A percentile compares a stretch with the other conserved stretches of the same genome.
These are phyloP conservation scores for Rhizoclosmatium globosum DNA, from an alignment of 192 early-diverging fungal genomes.

Conservation along the genomic window DNA sequence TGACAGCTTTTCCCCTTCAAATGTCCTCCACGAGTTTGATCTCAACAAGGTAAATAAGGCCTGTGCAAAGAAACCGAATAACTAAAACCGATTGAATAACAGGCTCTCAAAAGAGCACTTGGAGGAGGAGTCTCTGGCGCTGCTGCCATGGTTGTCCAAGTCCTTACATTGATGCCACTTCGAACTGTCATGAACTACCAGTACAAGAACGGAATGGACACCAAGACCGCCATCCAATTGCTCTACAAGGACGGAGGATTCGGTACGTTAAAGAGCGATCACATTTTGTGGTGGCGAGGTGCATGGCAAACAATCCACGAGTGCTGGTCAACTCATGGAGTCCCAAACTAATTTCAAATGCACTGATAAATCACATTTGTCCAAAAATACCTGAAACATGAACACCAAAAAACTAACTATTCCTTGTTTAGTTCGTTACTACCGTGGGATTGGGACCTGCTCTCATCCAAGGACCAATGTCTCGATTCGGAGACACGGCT, in stretches of 20 bases:
- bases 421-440: slow-evolving; percentile 55
- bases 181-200: slow-evolving; percentile 55
- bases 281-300: too few relatives aligned
- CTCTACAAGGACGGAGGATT: slow-evolving; percentile 58
- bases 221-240: slow-evolving; percentile 31
- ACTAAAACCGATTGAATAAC: too few relatives aligned
- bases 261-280: neutral
- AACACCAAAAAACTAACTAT: too few relatives aligned
- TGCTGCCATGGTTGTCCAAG: slow-evolving; percentile 57
- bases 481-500: slow-evolving; percentile 57
- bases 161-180: slow-evolving; percentile 51
- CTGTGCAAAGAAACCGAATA: too few relatives aligned
- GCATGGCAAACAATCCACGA: too few relatives aligned
- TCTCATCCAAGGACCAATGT: slow-evolving; percentile 53
- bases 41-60: too few relatives aligned
- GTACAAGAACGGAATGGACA: slow-evolving; percentile 44
- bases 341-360: too few relatives aligned
- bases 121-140: slow-evolving; percentile 54
- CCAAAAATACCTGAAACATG: too few relatives aligned
- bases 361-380: too few relatives aligned
- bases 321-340: too few relatives aligned
- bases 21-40: too few relatives aligned
- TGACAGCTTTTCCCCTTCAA: too few relatives aligned
- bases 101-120: slow-evolving; percentile 50
- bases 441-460: slow-evolving; percentile 53